These are phyloP conservation scores for Alternaria viburni DNA, from an alignment of 2,329 filamentous ascomycete genomes.

Conservation along the genomic window DNA sequence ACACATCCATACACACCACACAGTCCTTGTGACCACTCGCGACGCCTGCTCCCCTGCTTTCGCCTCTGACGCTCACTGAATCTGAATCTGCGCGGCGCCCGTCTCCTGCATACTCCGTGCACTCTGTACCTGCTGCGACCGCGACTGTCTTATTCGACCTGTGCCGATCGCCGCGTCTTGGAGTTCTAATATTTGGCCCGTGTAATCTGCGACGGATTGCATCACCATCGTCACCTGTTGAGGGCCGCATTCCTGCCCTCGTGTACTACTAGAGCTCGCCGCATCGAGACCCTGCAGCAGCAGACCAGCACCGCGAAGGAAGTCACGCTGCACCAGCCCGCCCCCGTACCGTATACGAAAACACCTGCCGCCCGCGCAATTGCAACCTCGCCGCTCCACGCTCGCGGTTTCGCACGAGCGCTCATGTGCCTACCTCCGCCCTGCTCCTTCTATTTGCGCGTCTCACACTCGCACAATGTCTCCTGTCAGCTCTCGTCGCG, in stretches of 20 bases:
- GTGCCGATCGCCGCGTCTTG: slow-evolving; percentile 4
- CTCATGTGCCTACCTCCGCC: slow-evolving; percentile 48
- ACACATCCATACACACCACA: slow-evolving; percentile 15
- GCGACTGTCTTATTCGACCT: slow-evolving; percentile 6
- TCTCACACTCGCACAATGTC: slow-evolving; percentile 44
- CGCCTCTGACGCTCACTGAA: slow-evolving; percentile 20
- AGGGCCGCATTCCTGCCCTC: slow-evolving; percentile 11
- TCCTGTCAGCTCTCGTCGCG: slow-evolving; percentile 42
- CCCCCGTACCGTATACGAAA: slow-evolving; percentile 5
- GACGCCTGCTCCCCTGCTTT: slow-evolving; percentile 22
- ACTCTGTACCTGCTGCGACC: slow-evolving; percentile 13
- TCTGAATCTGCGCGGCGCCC: slow-evolving; percentile 20
- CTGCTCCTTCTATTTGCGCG: slow-evolving; percentile 44
- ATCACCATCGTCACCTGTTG: slow-evolving; percentile 20
- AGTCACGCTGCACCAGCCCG: slow-evolving; percentile 22
- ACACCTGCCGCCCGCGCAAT: slow-evolving; percentile 2
- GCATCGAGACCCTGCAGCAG: slow-evolving; percentile 26
- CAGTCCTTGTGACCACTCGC: slow-evolving; percentile 35
- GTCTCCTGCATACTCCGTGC: slow-evolving; percentile 14
- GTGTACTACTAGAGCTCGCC: slow-evolving; percentile 24
- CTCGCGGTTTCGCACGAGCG: slow-evolving; percentile 38
- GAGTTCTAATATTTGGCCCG: slow-evolving; percentile 4
- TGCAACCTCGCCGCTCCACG: slow-evolving; percentile 20
- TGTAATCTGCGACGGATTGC: slow-evolving; percentile 17
- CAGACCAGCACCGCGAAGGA: slow-evolving; percentile 3